A percentile compares a stretch with the other conserved stretches of the same genome.
These are phyloP conservation scores for Vigna reflexopilosa DNA, from an alignment of 306 rosid genomes.

Conservation along the genomic window DNA sequence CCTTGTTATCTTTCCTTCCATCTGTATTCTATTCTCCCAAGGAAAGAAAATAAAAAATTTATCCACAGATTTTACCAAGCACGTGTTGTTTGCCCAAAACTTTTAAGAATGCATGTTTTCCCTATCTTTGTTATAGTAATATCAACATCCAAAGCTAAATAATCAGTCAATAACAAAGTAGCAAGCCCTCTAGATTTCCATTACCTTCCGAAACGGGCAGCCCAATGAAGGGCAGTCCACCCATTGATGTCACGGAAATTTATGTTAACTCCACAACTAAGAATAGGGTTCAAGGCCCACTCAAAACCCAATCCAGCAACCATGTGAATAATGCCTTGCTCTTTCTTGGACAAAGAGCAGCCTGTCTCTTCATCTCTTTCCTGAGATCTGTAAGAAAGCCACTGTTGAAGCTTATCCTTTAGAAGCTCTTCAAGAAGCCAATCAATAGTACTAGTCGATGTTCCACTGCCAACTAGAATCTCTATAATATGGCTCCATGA, in stretches of 20 bases:
- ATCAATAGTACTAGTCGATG: conserved; percentile 61
- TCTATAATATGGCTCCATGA: conserved; percentile 78
- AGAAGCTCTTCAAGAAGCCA: conserved; percentile 94
- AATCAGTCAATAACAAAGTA: background rate
- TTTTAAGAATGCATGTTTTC: conserved; percentile 18
- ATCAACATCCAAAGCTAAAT: conserved; percentile 12
- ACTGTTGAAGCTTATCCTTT: conserved; percentile 76
- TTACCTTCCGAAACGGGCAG: conserved; percentile 97
- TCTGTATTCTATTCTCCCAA: conserved; percentile 2
- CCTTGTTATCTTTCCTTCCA: background rate
- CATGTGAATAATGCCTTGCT: conserved; percentile 94
- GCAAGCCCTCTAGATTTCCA: conserved; percentile 9
- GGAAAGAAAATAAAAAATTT: background rate
- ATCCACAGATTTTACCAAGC: background rate
- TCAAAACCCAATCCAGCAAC: conserved; percentile 92
- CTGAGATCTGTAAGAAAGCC: conserved; percentile 71
- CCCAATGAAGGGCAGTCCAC: conserved; percentile 98
- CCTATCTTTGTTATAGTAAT: conserved; percentile 29
- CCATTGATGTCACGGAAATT: conserved; percentile 96
- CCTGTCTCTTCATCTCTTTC: conserved; percentile 53
- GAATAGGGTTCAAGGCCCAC: conserved; percentile 92
- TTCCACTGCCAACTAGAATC: conserved; percentile 73
- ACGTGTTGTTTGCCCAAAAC: conserved; percentile 30
- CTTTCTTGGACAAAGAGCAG: conserved; percentile 85
- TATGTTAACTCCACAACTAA: conserved; percentile 78